Evolutionary conservation across 768 basidiomycete genomes (phyloP), one percentile per base, ranked within the genome.

Genomic region (Suillus tomentosus): DNA sequence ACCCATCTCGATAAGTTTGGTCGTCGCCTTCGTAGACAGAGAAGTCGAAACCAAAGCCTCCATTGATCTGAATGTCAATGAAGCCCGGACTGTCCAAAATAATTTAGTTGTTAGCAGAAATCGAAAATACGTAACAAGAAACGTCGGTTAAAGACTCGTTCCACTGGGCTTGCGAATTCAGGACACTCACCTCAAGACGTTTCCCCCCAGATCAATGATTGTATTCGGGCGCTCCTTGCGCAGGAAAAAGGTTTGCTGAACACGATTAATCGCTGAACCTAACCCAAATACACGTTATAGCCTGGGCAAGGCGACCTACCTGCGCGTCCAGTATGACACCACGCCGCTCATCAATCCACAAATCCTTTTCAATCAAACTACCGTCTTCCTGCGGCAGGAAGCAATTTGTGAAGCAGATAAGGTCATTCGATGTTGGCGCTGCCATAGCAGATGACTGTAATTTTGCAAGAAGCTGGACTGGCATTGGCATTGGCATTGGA

Each of bases 31-130:
- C 87, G 68, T 89, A 92, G 19, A 94, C 85, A 14, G 92, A 94
- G 70, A 95, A 94, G 74, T 94, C 92, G 71, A 94, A 91, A 37
- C 89, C 87, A 72, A 92, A 95, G 5, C 88, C 94, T 42, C 95
- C 95, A 67, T 96, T 96, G 66, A 96, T 88, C 71, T 96, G 95
- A 19, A 90, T 86, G 76, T 96, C 95, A 58, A 96, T 83, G 70
- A 90, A 85, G 15, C 94, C 94, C 3, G 94, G 94, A 73, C 92
- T 94, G 67, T 17, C 31, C 62, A 64, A 39, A 17, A 51, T 69
- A 24, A 62, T 53, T 36, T 34, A 24, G 19, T 27, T 56, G 15
- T 31, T 51, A 72, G 69, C 53, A n/a, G 54, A 34, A 55, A 13
- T 48, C 22, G 14, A 64, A 40, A 64, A 24, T 36, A 43, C 56